Evolutionary conservation across 2,329 filamentous ascomycete genomes (phyloP).

Genomic region (Colletotrichum godetiae): DNA sequence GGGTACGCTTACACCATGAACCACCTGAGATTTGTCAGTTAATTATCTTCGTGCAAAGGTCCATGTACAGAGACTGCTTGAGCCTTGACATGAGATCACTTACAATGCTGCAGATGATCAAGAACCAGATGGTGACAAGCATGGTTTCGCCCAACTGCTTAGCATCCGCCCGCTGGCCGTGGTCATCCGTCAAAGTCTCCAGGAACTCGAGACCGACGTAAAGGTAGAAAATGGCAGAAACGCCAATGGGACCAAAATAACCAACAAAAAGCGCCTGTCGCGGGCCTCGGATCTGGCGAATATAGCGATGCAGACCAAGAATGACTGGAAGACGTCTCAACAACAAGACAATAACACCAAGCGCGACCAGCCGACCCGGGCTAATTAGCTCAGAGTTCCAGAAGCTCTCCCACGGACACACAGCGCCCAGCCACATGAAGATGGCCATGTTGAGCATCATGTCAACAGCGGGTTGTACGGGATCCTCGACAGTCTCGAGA

Average conservation of each 20-base stretch:
- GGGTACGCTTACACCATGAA: background rate
- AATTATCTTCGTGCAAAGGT: background rate
- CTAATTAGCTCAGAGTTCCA: slow-evolving; percentile 74
- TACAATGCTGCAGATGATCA: background rate
- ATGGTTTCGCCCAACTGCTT: background rate
- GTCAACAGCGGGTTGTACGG: slow-evolving; percentile 90
- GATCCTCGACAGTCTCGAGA: slow-evolving; percentile 87
- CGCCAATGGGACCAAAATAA: slow-evolving; percentile 93
- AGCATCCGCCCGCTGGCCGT: background rate
- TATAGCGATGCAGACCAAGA: slow-evolving; percentile 76
- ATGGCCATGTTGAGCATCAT: slow-evolving; percentile 91
- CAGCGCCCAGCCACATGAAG: slow-evolving; percentile 91
- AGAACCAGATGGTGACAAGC: background rate
- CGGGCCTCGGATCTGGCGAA: slow-evolving; percentile 80
- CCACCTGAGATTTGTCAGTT: background rate
- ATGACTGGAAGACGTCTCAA: slow-evolving; percentile 83
- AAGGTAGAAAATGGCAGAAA: slow-evolving; percentile 90
- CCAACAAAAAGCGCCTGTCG: slow-evolving; percentile 87
- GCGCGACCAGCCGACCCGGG: slow-evolving; percentile 75
- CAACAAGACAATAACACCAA: slow-evolving; percentile 81
- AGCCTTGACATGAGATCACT: background rate
- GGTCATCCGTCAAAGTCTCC: slow-evolving; percentile 48
- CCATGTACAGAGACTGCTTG: background rate
- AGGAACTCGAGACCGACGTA: slow-evolving; percentile 85
- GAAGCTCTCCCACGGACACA: slow-evolving; percentile 84